phyloP scores from a whole-genome alignment of 305 asterid genomes.

The Striga hermonthica region DNA sequence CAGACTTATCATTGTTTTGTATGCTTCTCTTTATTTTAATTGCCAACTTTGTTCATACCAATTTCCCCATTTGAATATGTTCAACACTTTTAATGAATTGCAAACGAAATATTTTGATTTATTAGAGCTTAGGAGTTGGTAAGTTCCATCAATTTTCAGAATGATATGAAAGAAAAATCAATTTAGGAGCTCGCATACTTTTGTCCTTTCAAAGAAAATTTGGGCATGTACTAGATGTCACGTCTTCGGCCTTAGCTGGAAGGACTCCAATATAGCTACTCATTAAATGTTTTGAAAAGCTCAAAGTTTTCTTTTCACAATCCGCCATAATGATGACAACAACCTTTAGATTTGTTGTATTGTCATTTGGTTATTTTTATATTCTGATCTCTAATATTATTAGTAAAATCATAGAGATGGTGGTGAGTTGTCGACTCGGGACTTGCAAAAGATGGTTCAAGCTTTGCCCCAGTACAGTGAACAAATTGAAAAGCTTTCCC shows the following conservation, averaged over 20 bases:
- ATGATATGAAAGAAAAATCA: background rate
- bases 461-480: slow-evolving; percentile 99
- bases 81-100: background rate
- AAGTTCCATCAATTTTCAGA: background rate
- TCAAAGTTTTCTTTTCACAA: slow-evolving; percentile 10
- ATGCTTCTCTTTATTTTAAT: background rate
- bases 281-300: background rate
- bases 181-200: background rate
- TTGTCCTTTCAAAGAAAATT: slow-evolving; percentile 4
- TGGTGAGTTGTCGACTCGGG: slow-evolving; percentile 86
- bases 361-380: slow-evolving; percentile 19
- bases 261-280: slow-evolving; percentile 15
- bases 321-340: slow-evolving; percentile 14
- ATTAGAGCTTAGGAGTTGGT: background rate
- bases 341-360: slow-evolving; percentile 21
- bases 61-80: background rate
- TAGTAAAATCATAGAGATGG: slow-evolving; percentile 54
- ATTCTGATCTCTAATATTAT: slow-evolving; percentile 22
- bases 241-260: slow-evolving; percentile 13
- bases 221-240: background rate
- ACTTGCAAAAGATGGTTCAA: slow-evolving; percentile 99
- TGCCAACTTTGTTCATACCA: background rate
- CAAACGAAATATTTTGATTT: background rate
- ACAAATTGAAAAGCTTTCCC: slow-evolving; percentile 98
- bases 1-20: slow-evolving; percentile 6